Evolutionary conservation across 2,329 filamentous ascomycete species (phyloP).

Genomic region (Fusarium papillatum): DNA sequence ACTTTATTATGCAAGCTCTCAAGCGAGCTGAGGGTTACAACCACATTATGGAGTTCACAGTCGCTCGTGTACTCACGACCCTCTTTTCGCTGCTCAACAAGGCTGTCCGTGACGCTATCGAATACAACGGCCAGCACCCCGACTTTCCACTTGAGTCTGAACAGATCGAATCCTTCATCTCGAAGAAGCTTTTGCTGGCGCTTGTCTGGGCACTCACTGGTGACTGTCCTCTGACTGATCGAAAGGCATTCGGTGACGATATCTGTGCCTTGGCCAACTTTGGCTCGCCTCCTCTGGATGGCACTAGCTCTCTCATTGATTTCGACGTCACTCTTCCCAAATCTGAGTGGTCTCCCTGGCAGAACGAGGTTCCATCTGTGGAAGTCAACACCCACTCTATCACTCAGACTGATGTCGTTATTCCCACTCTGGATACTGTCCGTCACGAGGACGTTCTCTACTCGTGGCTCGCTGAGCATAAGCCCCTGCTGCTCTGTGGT

Average conservation of each 20-base stretch:
- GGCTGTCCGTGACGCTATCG: slow-evolving; percentile 89
- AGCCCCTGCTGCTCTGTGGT: slow-evolving; percentile 95
- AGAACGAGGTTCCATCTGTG: slow-evolving; percentile 91
- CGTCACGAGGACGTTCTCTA: slow-evolving; percentile 99
- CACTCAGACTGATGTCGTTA: slow-evolving; percentile 98
- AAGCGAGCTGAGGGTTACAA: slow-evolving; percentile 83
- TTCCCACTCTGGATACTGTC: slow-evolving; percentile 96
- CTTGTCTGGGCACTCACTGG: slow-evolving; percentile 97
- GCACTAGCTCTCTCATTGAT: slow-evolving; percentile 90
- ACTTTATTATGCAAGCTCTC: slow-evolving; percentile 85
- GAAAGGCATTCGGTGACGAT: slow-evolving; percentile 90
- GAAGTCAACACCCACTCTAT: slow-evolving; percentile 99
- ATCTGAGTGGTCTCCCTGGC: slow-evolving; percentile 93
- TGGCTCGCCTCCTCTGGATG: slow-evolving; percentile 84
- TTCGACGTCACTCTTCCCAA: slow-evolving; percentile 91
- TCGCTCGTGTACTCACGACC: slow-evolving; percentile 90
- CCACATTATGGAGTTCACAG: slow-evolving; percentile 99
- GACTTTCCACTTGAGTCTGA: slow-evolving; percentile 95
- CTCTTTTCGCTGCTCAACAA: slow-evolving; percentile 98
- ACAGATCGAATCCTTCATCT: slow-evolving; percentile 89
- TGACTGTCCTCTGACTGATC: slow-evolving; percentile 90
- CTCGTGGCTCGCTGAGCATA: slow-evolving; percentile 99
- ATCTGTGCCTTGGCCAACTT: slow-evolving; percentile 87
- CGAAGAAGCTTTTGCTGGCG: slow-evolving; percentile 94
- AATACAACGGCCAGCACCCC: slow-evolving; percentile 94